These are phyloP conservation scores for Vigna trinervia DNA, from an alignment of 306 rosid genomes.

Conservation along the genomic window DNA sequence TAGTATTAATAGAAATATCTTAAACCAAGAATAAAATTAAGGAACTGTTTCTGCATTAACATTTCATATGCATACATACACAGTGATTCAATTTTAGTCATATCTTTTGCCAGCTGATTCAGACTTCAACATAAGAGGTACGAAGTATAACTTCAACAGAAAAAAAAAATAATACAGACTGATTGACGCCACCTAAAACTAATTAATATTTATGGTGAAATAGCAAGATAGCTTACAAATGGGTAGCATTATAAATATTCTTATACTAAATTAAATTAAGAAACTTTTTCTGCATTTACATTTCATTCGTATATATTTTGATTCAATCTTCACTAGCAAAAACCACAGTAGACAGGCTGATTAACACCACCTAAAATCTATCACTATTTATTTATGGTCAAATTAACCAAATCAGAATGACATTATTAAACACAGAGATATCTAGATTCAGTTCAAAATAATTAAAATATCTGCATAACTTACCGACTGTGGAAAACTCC, in stretches of 20 bases:
- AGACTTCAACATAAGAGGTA: constrained; percentile 5
- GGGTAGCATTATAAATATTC: constrained; percentile 14
- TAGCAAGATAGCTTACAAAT: neutral
- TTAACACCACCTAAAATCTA: constrained; percentile 4
- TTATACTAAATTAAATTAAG: neutral
- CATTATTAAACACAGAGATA: neutral
- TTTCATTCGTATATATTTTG: neutral
- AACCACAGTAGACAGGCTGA: neutral
- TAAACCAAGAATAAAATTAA: neutral
- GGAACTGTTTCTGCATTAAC: neutral
- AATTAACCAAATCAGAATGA: constrained; percentile 19
- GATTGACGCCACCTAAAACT: neutral
- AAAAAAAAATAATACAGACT: neutral
- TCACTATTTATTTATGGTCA: constrained; percentile 15
- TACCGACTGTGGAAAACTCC: constrained; percentile 82
- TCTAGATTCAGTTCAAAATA: constrained; percentile 16
- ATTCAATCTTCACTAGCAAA: constrained; percentile 12
- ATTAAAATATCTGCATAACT: constrained; percentile 36
- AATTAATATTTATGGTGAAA: constrained; percentile 16
- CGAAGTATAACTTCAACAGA: neutral
- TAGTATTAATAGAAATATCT: constrained; percentile 10
- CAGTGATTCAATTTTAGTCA: constrained; percentile 16
- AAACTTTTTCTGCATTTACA: neutral
- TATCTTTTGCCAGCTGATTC: constrained; percentile 13
- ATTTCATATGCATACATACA: constrained; percentile 4